These are phyloP conservation scores for Massarina eburnea DNA, from an alignment of 2,329 filamentous ascomycete genomes.

Conservation along the genomic window DNA sequence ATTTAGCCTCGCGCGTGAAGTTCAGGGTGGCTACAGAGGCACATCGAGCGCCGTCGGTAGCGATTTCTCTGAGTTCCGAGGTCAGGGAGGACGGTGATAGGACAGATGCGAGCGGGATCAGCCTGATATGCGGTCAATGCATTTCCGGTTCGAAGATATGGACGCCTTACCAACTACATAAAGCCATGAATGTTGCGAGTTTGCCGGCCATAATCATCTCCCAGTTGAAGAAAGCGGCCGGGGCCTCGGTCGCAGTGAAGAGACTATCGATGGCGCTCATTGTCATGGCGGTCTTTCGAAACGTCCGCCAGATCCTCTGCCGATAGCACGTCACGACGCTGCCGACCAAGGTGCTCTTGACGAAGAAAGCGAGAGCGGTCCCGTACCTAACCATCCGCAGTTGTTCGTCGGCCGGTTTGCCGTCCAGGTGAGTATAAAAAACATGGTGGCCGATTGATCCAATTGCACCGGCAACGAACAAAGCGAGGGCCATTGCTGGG, in stretches of 20 bases:
- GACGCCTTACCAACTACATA: constrained; percentile 34
- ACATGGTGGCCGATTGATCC: constrained; percentile 40
- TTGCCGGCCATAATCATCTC: constrained; percentile 42
- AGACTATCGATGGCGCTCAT: constrained; percentile 42
- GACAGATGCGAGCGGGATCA: constrained; percentile 42
- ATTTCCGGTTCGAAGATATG: background rate
- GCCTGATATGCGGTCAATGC: constrained; percentile 20
- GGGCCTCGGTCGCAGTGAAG: constrained; percentile 41
- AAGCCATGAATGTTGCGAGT: constrained; percentile 39
- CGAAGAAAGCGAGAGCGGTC: constrained; percentile 42
- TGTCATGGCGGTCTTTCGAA: constrained; percentile 40
- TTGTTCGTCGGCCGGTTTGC: constrained; percentile 32
- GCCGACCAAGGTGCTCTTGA: constrained; percentile 40
- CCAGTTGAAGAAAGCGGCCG: constrained; percentile 36
- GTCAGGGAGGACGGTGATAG: constrained; percentile 40
- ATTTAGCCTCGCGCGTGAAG: constrained; percentile 32
- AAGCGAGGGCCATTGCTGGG: constrained; percentile 26
- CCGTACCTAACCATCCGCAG: constrained; percentile 39
- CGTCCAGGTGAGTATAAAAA: constrained; percentile 36
- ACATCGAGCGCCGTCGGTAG: constrained; percentile 22
- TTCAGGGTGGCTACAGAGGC: constrained; percentile 31
- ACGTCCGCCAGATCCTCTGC: constrained; percentile 43
- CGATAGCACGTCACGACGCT: constrained; percentile 38
- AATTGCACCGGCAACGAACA: constrained; percentile 34
- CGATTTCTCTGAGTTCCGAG: constrained; percentile 25